Base-by-base conservation (phyloP, 352 stramenopile species). In the Globisporangium echinulatum region DNA sequence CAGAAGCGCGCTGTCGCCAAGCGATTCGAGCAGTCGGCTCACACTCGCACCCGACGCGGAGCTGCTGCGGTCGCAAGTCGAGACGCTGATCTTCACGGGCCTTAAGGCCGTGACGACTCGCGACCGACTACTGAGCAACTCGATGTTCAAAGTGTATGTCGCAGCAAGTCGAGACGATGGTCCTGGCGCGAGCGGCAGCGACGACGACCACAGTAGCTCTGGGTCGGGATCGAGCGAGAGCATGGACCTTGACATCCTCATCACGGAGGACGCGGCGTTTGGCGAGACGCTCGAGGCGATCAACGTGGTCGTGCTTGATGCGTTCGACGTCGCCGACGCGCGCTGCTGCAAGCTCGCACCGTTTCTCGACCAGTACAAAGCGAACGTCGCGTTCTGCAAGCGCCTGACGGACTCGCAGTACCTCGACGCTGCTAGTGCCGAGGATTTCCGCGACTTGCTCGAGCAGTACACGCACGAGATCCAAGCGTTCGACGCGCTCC, bases 201-300 rank as follows among this genome's bases (percentile, higher is more conserved):
- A 82, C 44, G 61, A 47, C 3, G 59, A 56, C 10, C 55, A 63
- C 15, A 67, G 63, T 70, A 87, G 51, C 7, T 83, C 7, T 70
- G 59, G 10, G 75, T 68, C 7, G 7, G 11, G 11, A 6, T 69
- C 59, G 8, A 76, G 69, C 7, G 75, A 81, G 44, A 67, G 57
- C 4, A 82, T 92, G 63, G 79, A 92, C 40, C 58, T 92, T 13
- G 80, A 92, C 37, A 90, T 92, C 15, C 58, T 92, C 47, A 88
- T 92, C 42, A 87, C 90, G 75, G 83, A 92, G 49, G 79, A 90
- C 49, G 49, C 46, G 6, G 59, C 60, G 9, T 90, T 92, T 40
- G 69, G 85, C 17, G 72, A 84, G 59, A 81, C 75, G 2, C 64
- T 88, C 4, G 72, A 82, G 43, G 71, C 61, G 10, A 69, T 92